Conservation (phyloP, 495 filamentous ascomycete species). For the Gamarada debralockiae region DNA sequence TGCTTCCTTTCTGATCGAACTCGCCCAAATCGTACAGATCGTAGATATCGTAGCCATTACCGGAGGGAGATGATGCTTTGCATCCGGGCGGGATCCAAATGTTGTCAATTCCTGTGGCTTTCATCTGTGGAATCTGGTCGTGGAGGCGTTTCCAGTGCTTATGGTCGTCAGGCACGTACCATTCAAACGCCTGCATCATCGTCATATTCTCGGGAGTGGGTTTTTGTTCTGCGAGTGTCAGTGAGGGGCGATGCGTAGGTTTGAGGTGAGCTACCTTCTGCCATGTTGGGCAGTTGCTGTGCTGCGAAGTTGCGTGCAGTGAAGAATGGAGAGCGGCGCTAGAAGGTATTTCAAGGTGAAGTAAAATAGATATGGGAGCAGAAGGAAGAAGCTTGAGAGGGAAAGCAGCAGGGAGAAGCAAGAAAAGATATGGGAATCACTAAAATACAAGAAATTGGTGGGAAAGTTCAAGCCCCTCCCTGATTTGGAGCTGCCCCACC, state of each 20-base stretch:
- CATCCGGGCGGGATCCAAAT: conserved; percentile 74
- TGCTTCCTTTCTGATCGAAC: conserved; percentile 66
- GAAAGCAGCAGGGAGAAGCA: too few species aligned
- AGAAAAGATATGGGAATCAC: too few species aligned
- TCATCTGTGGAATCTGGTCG: conserved; percentile 48
- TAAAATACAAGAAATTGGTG: too few species aligned
- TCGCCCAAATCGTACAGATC: conserved; percentile 75
- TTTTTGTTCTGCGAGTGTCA: conserved; percentile 11
- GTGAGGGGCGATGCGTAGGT: too few species aligned
- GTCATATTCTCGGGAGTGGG: conserved; percentile 51
- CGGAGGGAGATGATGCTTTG: conserved; percentile 58
- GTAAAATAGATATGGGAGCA: too few species aligned
- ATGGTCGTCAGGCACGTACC: conserved; percentile 64
- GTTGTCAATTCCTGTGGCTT: conserved; percentile 58
- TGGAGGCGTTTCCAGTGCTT: conserved; percentile 61
- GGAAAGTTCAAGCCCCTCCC: too few species aligned
- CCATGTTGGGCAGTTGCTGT: background rate
- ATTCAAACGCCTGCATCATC: conserved; percentile 72
- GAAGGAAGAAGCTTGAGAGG: too few species aligned
- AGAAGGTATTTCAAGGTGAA: too few species aligned
- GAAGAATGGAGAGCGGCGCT: too few species aligned
- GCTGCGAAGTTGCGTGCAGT: too few species aligned
- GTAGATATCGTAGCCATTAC: conserved; percentile 77
- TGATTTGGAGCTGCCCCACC: too few species aligned
- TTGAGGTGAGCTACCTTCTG: background rate